phyloP scores from a whole-genome alignment of 192 early-diverging fungal genomes.

The Pilaira anomala region DNA sequence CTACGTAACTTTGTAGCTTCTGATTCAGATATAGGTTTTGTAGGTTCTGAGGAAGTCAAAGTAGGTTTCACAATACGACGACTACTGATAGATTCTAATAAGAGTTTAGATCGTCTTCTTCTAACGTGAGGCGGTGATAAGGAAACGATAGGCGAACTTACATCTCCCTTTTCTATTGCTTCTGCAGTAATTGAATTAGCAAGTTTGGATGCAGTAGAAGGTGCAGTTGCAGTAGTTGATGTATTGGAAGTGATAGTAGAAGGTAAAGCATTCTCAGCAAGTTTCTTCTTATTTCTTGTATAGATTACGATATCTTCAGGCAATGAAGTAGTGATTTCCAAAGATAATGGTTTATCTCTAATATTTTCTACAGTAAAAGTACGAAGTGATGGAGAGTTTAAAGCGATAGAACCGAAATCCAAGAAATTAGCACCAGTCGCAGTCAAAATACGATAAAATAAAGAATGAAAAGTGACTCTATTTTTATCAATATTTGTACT shows the following conservation, averaged over 20 bases:
- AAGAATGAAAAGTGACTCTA: constrained; percentile 93
- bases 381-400: constrained; percentile 77
- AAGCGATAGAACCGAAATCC: constrained; percentile 87
- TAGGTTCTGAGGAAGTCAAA: not conserved
- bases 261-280: not conserved
- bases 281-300: constrained; percentile 21
- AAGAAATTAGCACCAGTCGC: constrained; percentile 89
- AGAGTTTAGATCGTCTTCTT: not conserved
- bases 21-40: constrained; percentile 2
- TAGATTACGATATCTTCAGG: constrained; percentile 40
- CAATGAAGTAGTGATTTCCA: constrained; percentile 46
- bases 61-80: constrained; percentile 16
- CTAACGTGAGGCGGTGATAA: not conserved
- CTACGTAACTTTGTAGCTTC: constrained; percentile 9
- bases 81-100: constrained; percentile 45
- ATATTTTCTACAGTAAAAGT: constrained; percentile 86
- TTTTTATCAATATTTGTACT: constrained; percentile 96
- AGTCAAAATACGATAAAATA: constrained; percentile 90
- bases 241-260: not conserved
- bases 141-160: not conserved
- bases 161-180: not conserved
- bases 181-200: not conserved
- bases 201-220: not conserved
- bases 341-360: constrained; percentile 48
- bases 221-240: not conserved